Evolutionary conservation across 148 eudicot genomes (phyloP).

Genomic region (Hydrangea macrophylla): DNA sequence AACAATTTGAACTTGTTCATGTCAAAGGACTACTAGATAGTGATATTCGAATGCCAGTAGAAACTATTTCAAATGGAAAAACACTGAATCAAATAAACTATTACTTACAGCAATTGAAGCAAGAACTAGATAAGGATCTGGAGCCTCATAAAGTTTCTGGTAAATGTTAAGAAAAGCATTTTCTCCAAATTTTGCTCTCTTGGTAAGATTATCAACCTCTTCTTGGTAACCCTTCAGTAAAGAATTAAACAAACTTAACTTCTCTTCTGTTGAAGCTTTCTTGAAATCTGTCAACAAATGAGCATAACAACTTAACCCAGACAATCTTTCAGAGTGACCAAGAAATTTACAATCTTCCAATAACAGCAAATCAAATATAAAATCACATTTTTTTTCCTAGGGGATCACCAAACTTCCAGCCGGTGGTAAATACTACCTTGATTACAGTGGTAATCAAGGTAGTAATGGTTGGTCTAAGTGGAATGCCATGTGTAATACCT

Average conservation of each 20-base stretch:
- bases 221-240: slow-evolving; percentile 95
- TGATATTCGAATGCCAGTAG: background rate
- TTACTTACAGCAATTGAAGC: slow-evolving; percentile 82
- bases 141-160: slow-evolving; percentile 98
- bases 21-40: background rate
- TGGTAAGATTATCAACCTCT: slow-evolving; percentile 97
- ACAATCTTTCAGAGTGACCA: background rate
- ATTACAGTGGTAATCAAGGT: background rate
- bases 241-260: slow-evolving; percentile 68
- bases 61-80: slow-evolving; percentile 2
- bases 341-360: background rate
- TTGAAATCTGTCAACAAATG: slow-evolving; percentile 63
- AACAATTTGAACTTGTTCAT: slow-evolving; percentile 1
- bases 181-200: slow-evolving; percentile 95
- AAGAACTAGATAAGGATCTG: slow-evolving; percentile 92
- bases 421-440: background rate
- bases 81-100: slow-evolving; percentile 1
- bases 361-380: background rate
- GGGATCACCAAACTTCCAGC: slow-evolving; percentile 3
- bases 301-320: background rate
- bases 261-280: slow-evolving; percentile 87
- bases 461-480: background rate
- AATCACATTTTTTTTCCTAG: background rate
- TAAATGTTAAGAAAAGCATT: slow-evolving; percentile 96
- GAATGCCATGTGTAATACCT: slow-evolving; percentile 39